A percentile compares a stretch with the other conserved stretches of the same genome.
phyloP scores from a whole-genome alignment of 2,329 filamentous ascomycete species.

The Colletotrichum cereale region DNA sequence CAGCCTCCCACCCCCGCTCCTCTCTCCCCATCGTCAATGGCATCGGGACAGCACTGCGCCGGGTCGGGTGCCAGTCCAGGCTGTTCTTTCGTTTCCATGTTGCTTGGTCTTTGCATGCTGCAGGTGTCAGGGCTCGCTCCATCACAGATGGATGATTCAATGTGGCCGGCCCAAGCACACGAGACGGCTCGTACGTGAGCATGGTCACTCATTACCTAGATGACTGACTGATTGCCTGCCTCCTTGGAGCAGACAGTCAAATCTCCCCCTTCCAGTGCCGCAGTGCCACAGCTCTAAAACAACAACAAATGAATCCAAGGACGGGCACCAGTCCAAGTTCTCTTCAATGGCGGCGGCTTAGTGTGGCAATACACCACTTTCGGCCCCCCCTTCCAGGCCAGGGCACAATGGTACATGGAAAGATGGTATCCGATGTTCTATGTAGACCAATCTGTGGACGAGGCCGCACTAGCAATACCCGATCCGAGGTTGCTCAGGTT shows the following conservation, averaged over 20 bases:
- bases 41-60: background rate
- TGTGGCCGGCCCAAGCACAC: constrained; percentile 3
- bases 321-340: constrained; percentile 23
- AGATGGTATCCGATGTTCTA: background rate
- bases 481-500: constrained; percentile 8
- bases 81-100: background rate
- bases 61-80: constrained; percentile 6
- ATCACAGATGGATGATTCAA: background rate
- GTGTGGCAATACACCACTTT: constrained; percentile 5
- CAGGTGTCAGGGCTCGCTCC: constrained; percentile 10
- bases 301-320: constrained; percentile 20
- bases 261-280: background rate
- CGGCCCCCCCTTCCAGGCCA: background rate
- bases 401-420: background rate
- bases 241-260: background rate
- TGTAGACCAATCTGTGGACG: constrained; percentile 6
- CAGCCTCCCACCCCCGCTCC: background rate
- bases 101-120: constrained; percentile 11
- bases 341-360: constrained; percentile 34
- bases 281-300: constrained; percentile 20
- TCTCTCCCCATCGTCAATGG: background rate
- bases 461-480: constrained; percentile 18
- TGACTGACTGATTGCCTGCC: background rate
- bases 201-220: background rate
- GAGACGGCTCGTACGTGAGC: constrained; percentile 1